phyloP scores from a whole-genome alignment of 768 basidiomycete genomes.

The Zangia roseola region DNA sequence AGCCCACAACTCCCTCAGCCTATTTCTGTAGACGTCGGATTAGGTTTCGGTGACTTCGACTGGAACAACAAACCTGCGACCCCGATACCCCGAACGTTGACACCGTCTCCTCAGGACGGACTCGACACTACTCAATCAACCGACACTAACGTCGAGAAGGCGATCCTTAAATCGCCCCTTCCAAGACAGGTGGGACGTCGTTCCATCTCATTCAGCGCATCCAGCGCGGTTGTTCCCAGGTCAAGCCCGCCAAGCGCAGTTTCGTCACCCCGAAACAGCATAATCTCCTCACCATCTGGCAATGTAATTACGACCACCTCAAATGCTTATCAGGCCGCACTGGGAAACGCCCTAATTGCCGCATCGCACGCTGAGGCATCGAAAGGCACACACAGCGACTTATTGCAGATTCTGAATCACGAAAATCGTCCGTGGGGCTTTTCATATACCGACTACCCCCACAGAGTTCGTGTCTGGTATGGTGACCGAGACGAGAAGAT shows the following conservation, averaged over 20 bases:
- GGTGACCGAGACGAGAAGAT: constrained; percentile 94
- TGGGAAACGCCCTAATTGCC: constrained; percentile 89
- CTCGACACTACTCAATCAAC: constrained; percentile 19
- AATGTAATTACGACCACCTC: constrained; percentile 26
- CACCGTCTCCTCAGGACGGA: constrained; percentile 17
- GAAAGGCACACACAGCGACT: constrained; percentile 86
- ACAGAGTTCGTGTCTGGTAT: constrained; percentile 84
- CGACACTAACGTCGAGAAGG: constrained; percentile 34
- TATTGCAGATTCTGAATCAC: constrained; percentile 89
- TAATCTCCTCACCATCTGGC: constrained; percentile 30
- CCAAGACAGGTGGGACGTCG: constrained; percentile 58
- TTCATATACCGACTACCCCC: constrained; percentile 76
- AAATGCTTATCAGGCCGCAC: constrained; percentile 51
- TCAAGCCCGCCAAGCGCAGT: constrained; percentile 50
- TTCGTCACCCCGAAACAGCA: constrained; percentile 51
- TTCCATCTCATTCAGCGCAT: constrained; percentile 62
- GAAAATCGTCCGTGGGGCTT: constrained; percentile 90
- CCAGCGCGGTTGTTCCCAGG: constrained; percentile 28
- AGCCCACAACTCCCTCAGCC: constrained; percentile 56
- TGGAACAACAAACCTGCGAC: constrained; percentile 41
- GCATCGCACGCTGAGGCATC: constrained; percentile 95
- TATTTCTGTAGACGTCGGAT: constrained; percentile 51
- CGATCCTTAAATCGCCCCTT: constrained; percentile 33
- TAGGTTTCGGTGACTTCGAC: constrained; percentile 54
- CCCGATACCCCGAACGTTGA: constrained; percentile 12